These are phyloP conservation scores for Meripilus lineatus DNA, from an alignment of 1,284 basidiomycete species.

Conservation along the genomic window DNA sequence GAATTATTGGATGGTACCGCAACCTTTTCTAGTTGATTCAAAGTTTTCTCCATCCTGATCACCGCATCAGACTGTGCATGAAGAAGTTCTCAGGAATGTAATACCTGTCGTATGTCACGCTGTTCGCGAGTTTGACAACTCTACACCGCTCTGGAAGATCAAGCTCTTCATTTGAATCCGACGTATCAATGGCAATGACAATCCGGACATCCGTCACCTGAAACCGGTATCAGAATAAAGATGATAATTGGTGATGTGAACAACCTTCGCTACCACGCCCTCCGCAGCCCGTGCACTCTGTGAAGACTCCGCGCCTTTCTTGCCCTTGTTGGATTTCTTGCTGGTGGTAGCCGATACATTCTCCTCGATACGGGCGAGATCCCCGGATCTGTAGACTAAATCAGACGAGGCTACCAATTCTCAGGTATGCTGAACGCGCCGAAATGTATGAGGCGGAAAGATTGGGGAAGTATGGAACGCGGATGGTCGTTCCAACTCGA, in stretches of 20 bases:
- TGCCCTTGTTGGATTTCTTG: slow-evolving; percentile 38
- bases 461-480: slow-evolving; percentile 70
- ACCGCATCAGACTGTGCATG: not conserved
- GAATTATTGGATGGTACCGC: slow-evolving; percentile 26
- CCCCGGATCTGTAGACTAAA: slow-evolving; percentile 39
- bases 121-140: slow-evolving; percentile 87
- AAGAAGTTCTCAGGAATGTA: not conserved
- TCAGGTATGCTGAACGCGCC: slow-evolving; percentile 36
- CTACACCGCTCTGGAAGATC: slow-evolving; percentile 82
- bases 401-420: slow-evolving; percentile 6
- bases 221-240: not conserved
- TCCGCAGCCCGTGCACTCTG: slow-evolving; percentile 35
- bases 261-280: slow-evolving; percentile 81
- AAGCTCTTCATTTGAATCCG: slow-evolving; percentile 55
- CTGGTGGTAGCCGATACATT: slow-evolving; percentile 39
- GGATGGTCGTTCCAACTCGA: slow-evolving; percentile 81
- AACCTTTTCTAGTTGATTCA: slow-evolving; percentile 59
- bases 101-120: slow-evolving; percentile 86
- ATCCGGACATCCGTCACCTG: slow-evolving; percentile 77
- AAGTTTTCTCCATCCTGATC: slow-evolving; percentile 75
- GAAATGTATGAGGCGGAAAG: slow-evolving; percentile 84
- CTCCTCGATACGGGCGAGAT: slow-evolving; percentile 81
- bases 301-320: slow-evolving; percentile 37
- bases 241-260: not conserved
- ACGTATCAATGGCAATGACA: slow-evolving; percentile 67